Percentiles rank a stretch among this genome's conserved stretches.
Evolutionary conservation across 2,329 filamentous ascomycete species (phyloP).

Genomic region (Coniochaeta hoffmannii): DNA sequence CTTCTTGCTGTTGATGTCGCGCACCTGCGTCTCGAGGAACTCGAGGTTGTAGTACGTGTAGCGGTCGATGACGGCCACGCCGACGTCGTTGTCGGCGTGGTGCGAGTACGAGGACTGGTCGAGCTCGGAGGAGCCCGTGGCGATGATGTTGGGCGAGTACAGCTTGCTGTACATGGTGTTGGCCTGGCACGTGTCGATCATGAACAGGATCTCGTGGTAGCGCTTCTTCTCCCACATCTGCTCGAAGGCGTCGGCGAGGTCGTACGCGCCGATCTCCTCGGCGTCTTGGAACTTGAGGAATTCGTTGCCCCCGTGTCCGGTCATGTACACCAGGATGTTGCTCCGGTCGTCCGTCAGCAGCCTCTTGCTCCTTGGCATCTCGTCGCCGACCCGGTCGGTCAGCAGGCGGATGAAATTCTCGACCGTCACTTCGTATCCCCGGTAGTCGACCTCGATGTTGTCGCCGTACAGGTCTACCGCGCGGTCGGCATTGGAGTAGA

Average conservation of each 20-base stretch:
- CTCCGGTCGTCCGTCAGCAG: constrained; percentile 90
- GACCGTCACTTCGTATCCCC: constrained; percentile 96
- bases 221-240: constrained; percentile 99
- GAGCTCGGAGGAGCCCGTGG: constrained; percentile 91
- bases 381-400: constrained; percentile 88
- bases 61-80: constrained; percentile 94
- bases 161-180: constrained; percentile 99
- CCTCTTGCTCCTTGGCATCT: constrained; percentile 91
- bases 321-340: constrained; percentile 99
- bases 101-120: constrained; percentile 97
- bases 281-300: constrained; percentile 98
- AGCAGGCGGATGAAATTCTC: constrained; percentile 96
- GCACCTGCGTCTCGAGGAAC: constrained; percentile 86
- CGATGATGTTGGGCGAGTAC: constrained; percentile 96
- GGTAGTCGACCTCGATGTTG: constrained; percentile 98
- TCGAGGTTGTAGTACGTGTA: constrained; percentile 99
- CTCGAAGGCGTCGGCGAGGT: constrained; percentile 93
- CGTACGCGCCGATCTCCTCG: constrained; percentile 94
- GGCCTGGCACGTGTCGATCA: constrained; percentile 99
- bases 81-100: constrained; percentile 96
- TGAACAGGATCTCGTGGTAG: constrained; percentile 97
- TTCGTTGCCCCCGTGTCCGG: constrained; percentile 93
- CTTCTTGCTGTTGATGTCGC: constrained; percentile 77
- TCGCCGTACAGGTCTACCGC: constrained; percentile 95
- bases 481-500: constrained; percentile 96